Evolutionary conservation across 495 filamentous ascomycete species (phyloP).

Genomic region (Xylaria nigripes): DNA sequence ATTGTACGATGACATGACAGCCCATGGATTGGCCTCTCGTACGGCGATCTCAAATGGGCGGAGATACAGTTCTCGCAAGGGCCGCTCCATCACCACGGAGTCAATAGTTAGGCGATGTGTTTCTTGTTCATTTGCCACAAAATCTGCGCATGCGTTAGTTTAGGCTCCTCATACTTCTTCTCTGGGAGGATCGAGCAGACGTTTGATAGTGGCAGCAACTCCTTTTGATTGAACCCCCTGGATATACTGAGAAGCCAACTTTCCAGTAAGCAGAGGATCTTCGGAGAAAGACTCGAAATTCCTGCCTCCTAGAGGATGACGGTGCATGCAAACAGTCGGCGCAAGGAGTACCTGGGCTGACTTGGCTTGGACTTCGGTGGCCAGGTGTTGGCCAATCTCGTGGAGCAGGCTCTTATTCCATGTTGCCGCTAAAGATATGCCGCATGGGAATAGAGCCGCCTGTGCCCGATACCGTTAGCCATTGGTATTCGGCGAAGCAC

Average conservation of each 20-base stretch:
- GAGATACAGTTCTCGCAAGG: conserved; percentile 74
- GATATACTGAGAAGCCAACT: conserved; percentile 63
- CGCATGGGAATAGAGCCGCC: conserved; percentile 67
- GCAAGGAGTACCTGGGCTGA: conserved; percentile 67
- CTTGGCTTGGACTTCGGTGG: conserved; percentile 63
- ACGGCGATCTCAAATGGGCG: conserved; percentile 75
- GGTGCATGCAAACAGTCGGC: conserved; percentile 76
- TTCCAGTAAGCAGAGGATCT: conserved; percentile 71
- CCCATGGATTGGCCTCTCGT: conserved; percentile 68
- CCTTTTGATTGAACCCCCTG: conserved; percentile 67
- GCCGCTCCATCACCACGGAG: conserved; percentile 60
- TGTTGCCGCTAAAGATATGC: conserved; percentile 68
- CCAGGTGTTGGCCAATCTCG: conserved; percentile 61
- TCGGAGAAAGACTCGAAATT: conserved; percentile 87
- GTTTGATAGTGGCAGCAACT: conserved; percentile 73
- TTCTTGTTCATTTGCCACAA: conserved; percentile 80
- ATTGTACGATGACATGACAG: conserved; percentile 82
- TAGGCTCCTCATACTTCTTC: not conserved
- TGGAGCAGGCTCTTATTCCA: conserved; percentile 66
- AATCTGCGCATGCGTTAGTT: conserved; percentile 44
- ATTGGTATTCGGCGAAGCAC: conserved; percentile 27
- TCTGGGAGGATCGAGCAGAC: conserved; percentile 25
- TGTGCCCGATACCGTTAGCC: conserved; percentile 22
- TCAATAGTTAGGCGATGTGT: conserved; percentile 67
- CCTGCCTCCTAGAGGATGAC: conserved; percentile 71